Conservation (phyloP, 139 green algal species). For the Chlamydomonas eustigma region DNA sequence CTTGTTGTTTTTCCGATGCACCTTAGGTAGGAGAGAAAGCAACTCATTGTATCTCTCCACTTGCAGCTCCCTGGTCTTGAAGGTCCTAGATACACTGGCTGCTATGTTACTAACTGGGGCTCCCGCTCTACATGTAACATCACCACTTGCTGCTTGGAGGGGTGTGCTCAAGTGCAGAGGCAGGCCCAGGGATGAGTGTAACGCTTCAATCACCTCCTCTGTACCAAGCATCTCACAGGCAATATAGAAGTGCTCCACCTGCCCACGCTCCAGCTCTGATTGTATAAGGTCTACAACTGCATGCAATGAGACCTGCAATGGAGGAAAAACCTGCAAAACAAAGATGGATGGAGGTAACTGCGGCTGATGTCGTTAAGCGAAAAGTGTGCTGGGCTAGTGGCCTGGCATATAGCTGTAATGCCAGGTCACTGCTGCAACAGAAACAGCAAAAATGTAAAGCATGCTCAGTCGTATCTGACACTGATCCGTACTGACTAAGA, state of each 20-base stretch:
- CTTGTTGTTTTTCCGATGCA: not conserved
- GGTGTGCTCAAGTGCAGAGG: not conserved
- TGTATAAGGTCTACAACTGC: not conserved
- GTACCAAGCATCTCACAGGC: not conserved
- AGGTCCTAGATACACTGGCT: not conserved
- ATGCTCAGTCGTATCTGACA: no score
- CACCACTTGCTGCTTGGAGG: not conserved
- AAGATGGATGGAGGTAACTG: not conserved
- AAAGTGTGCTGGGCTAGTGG: no score
- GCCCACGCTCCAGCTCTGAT: not conserved
- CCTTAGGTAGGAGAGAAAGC: not conserved
- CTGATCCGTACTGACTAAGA: no score
- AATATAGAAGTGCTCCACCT: not conserved
- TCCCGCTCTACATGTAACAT: no score
- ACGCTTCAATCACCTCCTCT: not conserved
- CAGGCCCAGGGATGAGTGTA: not conserved
- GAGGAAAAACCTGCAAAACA: not conserved
- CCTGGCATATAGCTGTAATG: no score
- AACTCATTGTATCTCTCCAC: not conserved
- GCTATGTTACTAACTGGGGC: no score
- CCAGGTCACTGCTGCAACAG: no score
- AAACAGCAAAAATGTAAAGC: no score
- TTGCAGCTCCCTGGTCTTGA: not conserved
- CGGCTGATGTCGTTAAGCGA: no score
- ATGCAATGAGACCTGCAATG: not conserved